Evolutionary conservation across 371 early-diverging fungal species (phyloP).

Genomic region (Rhizopus delemar): DNA sequence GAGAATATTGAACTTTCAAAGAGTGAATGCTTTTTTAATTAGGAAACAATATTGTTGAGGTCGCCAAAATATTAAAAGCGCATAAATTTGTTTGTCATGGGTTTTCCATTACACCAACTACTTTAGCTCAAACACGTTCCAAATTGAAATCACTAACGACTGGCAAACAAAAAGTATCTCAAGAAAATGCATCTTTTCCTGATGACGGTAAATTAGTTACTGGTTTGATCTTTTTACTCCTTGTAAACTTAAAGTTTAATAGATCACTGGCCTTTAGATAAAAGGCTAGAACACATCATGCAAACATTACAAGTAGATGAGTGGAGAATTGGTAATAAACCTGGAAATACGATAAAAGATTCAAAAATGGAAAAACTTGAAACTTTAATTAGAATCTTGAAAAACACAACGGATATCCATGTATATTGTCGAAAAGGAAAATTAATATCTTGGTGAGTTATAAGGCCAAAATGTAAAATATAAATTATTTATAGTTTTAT

Average conservation of each 20-base stretch:
- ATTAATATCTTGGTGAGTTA: constrained; percentile 35
- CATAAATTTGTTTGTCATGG: constrained; percentile 36
- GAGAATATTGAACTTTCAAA: too few species aligned
- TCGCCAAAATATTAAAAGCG: constrained; percentile 38
- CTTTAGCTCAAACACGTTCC: constrained; percentile 30
- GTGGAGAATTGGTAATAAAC: constrained; percentile 30
- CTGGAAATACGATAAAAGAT: constrained; percentile 29
- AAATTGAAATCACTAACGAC: constrained; percentile 40
- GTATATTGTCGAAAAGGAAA: constrained; percentile 37
- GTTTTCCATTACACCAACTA: constrained; percentile 39
- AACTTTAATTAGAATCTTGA: constrained; percentile 41
- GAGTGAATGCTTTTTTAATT: too few species aligned
- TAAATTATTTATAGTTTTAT: background rate
- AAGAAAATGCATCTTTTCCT: constrained; percentile 46
- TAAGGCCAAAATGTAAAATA: background rate
- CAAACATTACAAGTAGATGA: constrained; percentile 39
- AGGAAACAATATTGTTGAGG: constrained; percentile 36
- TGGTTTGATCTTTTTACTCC: background rate
- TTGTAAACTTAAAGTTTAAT: constrained; percentile 6
- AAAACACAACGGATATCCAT: constrained; percentile 46
- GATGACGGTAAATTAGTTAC: constrained; percentile 44
- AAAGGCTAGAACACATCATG: constrained; percentile 37
- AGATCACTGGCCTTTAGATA: constrained; percentile 47
- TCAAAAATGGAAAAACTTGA: constrained; percentile 43
- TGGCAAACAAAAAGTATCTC: constrained; percentile 39